A percentile compares a stretch with the other conserved stretches of the same genome.
Evolutionary conservation across 176 grass and related monocot species (phyloP).

Genomic region (Themeda triandra): DNA sequence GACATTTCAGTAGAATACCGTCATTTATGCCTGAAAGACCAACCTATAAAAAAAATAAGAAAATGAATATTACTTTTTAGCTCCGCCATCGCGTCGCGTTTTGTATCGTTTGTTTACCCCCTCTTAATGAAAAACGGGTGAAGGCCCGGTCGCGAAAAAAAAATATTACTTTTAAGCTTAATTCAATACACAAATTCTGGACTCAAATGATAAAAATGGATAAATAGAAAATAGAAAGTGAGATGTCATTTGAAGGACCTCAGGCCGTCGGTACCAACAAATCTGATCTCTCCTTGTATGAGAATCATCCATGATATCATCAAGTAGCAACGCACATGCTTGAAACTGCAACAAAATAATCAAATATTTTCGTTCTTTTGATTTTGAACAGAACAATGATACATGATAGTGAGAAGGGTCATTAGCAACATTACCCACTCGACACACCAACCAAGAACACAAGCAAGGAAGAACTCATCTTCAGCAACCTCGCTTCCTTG

Average conservation of each 20-base stretch:
- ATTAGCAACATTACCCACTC: conserved; percentile 29
- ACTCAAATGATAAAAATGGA: not conserved
- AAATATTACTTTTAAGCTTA: not conserved
- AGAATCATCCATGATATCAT: conserved; percentile 64
- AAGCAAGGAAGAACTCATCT: conserved; percentile 37
- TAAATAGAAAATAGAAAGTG: not conserved
- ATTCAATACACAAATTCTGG: not conserved
- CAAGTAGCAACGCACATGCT: conserved; percentile 54
- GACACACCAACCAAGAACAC: conserved; percentile 43
- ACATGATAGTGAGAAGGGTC: not conserved
- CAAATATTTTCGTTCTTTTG: not conserved
- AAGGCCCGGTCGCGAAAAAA: too few species aligned
- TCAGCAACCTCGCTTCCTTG: conserved; percentile 32
- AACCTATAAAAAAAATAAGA: conserved; percentile 29
- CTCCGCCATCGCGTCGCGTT: too few species aligned
- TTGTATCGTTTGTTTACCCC: too few species aligned
- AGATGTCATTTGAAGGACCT: conserved; percentile 29
- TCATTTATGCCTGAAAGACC: conserved; percentile 56
- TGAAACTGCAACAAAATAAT: conserved; percentile 34
- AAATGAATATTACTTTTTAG: too few species aligned
- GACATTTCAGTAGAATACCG: conserved; percentile 52
- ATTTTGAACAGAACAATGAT: not conserved
- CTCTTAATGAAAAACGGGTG: too few species aligned
- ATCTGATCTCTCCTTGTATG: conserved; percentile 55
- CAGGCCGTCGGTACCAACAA: conserved; percentile 50